Conservation (phyloP, 768 basidiomycete species). For the Leccinum subgranulosum region DNA sequence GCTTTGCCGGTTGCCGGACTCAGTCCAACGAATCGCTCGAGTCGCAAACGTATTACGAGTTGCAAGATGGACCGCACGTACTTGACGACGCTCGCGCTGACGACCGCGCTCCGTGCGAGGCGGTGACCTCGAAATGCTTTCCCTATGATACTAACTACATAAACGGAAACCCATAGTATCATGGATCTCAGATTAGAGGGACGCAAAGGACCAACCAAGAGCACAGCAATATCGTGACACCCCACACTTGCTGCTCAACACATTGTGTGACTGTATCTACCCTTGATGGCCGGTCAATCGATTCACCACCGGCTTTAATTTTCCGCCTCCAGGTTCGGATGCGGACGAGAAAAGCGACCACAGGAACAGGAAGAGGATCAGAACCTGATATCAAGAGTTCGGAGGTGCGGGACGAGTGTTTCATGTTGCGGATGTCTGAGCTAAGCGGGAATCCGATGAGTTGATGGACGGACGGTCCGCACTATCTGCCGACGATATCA, state of each 20-base stretch:
- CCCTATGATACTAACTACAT: too few species aligned
- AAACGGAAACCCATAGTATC: too few species aligned
- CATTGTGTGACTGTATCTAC: slow-evolving; percentile 82
- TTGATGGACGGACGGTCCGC: background rate
- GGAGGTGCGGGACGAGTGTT: slow-evolving; percentile 51
- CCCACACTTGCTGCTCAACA: slow-evolving; percentile 90
- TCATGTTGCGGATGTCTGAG: too few species aligned
- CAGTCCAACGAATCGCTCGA: too few species aligned
- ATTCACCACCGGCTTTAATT: slow-evolving; percentile 64
- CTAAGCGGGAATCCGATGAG: slow-evolving; percentile 26
- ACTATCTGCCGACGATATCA: slow-evolving; percentile 49
- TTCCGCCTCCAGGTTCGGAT: slow-evolving; percentile 36
- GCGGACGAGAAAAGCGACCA: slow-evolving; percentile 76
- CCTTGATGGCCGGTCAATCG: slow-evolving; percentile 93
- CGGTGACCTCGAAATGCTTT: too few species aligned
- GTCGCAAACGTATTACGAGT: too few species aligned
- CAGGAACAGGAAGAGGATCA: slow-evolving; percentile 85
- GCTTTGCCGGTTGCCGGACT: too few species aligned
- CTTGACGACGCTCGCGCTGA: too few species aligned
- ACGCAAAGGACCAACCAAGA: slow-evolving; percentile 63
- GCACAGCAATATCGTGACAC: slow-evolving; percentile 77
- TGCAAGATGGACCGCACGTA: too few species aligned
- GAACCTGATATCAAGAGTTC: slow-evolving; percentile 89
- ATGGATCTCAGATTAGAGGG: too few species aligned
- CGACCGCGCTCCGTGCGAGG: too few species aligned